Evolutionary conservation across 2,329 filamentous ascomycete species (phyloP).

Genomic region (Ilyonectria sp.): DNA sequence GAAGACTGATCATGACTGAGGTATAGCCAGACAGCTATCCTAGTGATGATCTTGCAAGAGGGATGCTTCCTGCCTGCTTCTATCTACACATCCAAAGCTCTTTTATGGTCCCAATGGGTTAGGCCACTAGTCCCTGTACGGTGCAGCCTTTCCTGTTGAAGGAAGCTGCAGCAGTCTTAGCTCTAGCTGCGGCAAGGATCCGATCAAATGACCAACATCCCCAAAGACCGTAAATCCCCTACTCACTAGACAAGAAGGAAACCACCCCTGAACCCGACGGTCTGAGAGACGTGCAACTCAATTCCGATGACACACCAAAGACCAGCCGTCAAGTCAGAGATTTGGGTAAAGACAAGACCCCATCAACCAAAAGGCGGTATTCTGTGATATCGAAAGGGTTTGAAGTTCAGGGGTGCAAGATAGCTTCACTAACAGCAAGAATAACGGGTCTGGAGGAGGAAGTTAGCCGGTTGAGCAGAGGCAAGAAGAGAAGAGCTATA

Average conservation of each 20-base stretch:
- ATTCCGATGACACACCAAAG: constrained; percentile 3
- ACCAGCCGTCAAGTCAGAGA: background rate
- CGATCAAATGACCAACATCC: no score
- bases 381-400: background rate
- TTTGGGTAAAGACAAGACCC: background rate
- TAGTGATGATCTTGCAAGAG: no score
- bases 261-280: background rate
- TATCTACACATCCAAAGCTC: no score
- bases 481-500: constrained; percentile 1
- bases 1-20: no score
- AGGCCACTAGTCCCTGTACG: no score
- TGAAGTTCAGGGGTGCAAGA: background rate
- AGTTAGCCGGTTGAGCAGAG: background rate
- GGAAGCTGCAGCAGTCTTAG: no score
- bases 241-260: background rate
- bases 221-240: no score
- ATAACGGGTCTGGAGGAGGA: background rate
- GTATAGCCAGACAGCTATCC: no score
- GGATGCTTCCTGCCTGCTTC: no score
- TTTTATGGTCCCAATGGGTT: no score
- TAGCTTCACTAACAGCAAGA: background rate
- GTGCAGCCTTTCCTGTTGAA: no score
- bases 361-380: background rate
- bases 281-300: background rate
- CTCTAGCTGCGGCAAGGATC: no score